Evolutionary conservation across 306 rosid species (phyloP).

Genomic region (Dryas alaskensis): DNA sequence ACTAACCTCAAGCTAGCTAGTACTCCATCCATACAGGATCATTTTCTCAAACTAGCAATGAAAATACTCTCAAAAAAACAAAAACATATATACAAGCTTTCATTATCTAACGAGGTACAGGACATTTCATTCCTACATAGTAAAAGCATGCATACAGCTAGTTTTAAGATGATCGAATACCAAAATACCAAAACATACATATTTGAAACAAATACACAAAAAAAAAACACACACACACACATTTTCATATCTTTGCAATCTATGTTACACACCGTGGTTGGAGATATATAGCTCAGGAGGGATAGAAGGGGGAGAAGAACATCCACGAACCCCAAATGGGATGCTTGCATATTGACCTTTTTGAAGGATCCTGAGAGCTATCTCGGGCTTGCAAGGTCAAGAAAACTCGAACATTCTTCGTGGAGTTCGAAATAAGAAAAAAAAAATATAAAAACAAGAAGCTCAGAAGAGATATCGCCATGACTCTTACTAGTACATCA

Average conservation of each 20-base stretch:
- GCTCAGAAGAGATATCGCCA: constrained; percentile 99
- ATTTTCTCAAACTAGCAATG: too few relatives aligned
- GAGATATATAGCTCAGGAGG: constrained; percentile 33
- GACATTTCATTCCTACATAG: too few relatives aligned
- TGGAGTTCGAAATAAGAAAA: constrained; percentile 17
- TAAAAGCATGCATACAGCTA: too few relatives aligned
- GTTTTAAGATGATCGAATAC: too few relatives aligned
- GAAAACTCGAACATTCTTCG: constrained; percentile 62
- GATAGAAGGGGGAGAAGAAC: constrained; percentile 1
- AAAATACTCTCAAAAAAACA: too few relatives aligned
- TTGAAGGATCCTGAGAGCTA: background rate
- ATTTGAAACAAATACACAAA: background rate
- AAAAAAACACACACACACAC: background rate
- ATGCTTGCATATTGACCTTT: background rate
- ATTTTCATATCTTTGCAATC: background rate
- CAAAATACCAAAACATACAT: background rate
- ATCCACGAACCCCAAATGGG: background rate
- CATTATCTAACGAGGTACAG: too few relatives aligned
- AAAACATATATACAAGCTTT: too few relatives aligned
- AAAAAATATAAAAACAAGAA: constrained; percentile 32
- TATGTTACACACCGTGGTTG: background rate
- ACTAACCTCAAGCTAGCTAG: too few relatives aligned
- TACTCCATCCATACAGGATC: too few relatives aligned
- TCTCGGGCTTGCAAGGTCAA: constrained; percentile 98
- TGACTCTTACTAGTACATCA: constrained; percentile 20